Percentiles rank a stretch among this genome's conserved stretches.
phyloP scores from a whole-genome alignment of 2,329 filamentous ascomycete species.

The Chaetomiaceae sp. region DNA sequence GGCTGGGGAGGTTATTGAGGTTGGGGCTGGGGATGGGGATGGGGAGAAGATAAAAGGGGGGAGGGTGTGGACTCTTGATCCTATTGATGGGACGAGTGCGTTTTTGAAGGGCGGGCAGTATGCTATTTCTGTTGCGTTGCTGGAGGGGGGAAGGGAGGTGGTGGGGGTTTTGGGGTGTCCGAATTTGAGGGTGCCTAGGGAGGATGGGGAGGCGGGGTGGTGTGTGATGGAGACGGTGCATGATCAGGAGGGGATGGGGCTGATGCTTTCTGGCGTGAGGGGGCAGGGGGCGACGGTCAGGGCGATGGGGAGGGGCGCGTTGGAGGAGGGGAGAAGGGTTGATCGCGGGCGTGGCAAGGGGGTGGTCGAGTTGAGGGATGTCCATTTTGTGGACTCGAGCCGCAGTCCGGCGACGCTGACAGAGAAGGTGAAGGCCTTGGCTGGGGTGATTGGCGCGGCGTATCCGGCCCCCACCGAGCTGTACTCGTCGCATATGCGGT shows the following conservation, averaged over 20 bases:
- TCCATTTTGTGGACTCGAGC: slow-evolving; percentile 25
- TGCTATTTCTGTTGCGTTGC: slow-evolving; percentile 20
- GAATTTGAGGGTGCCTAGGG: slow-evolving; percentile 10
- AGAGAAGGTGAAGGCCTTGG: slow-evolving; percentile 18
- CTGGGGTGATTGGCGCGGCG: slow-evolving; percentile 2
- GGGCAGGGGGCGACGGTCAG: slow-evolving; percentile 19
- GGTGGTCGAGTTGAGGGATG: slow-evolving; percentile 7
- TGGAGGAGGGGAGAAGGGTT: slow-evolving; percentile 1
- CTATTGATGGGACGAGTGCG: slow-evolving; percentile 23
- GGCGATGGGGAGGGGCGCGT: slow-evolving; percentile 8
- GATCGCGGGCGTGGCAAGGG: neutral
- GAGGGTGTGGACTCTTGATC: slow-evolving; percentile 23
- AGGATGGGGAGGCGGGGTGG: neutral
- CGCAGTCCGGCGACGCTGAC: slow-evolving; percentile 21
- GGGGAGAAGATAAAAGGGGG: neutral
- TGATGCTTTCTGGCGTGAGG: slow-evolving; percentile 20
- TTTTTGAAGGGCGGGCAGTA: slow-evolving; percentile 23
- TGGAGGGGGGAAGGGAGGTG: slow-evolving; percentile 17
- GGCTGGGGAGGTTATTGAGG: neutral
- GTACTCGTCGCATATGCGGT: slow-evolving; percentile 25
- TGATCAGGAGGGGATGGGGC: slow-evolving; percentile 16
- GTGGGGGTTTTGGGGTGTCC: slow-evolving; percentile 24
- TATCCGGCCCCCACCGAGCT: slow-evolving; percentile 18
- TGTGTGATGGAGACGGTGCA: slow-evolving; percentile 9
- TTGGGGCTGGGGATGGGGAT: neutral